These are phyloP conservation scores for Pseudocercospora fijiensis DNA, from an alignment of 2,329 filamentous ascomycete genomes.

Conservation along the genomic window DNA sequence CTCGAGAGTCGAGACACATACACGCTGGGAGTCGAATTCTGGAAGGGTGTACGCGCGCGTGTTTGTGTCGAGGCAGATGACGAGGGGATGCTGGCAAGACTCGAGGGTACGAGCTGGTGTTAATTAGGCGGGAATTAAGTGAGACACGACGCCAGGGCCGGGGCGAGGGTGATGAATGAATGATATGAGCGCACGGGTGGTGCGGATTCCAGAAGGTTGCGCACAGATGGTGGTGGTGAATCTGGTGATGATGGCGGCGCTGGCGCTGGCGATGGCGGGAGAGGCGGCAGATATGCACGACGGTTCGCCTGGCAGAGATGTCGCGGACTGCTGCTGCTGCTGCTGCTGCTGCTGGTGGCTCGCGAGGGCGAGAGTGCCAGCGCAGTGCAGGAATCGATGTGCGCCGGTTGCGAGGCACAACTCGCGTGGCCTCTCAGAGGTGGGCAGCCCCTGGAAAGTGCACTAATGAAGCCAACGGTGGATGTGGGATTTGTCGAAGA, in stretches of 20 bases:
- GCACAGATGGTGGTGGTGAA: slow-evolving; percentile 9
- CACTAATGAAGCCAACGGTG: slow-evolving; percentile 8
- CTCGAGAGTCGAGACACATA: neutral
- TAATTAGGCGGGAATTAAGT: slow-evolving; percentile 29
- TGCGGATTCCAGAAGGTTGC: slow-evolving; percentile 27
- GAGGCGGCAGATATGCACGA: slow-evolving; percentile 8
- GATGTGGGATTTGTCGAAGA: slow-evolving; percentile 11
- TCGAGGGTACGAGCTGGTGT: slow-evolving; percentile 21
- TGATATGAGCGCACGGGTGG: slow-evolving; percentile 17
- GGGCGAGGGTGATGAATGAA: slow-evolving; percentile 26
- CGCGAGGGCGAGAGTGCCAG: neutral
- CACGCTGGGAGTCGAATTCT: slow-evolving; percentile 6
- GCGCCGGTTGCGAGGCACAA: slow-evolving; percentile 11
- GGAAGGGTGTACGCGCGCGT: slow-evolving; percentile 13
- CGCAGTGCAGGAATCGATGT: slow-evolving; percentile 2
- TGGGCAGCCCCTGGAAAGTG: slow-evolving; percentile 2
- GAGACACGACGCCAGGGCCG: slow-evolving; percentile 24
- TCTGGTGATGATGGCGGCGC: too few relatives aligned
- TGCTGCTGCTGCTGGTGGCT: too few relatives aligned
- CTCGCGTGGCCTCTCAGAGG: slow-evolving; percentile 11
- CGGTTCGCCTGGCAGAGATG: neutral
- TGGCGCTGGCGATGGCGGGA: neutral
- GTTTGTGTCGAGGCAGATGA: slow-evolving; percentile 11
- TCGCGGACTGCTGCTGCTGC: too few relatives aligned
- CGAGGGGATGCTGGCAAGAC: slow-evolving; percentile 24